Percentiles rank a stretch among this genome's conserved stretches.
These are phyloP conservation scores for Carpinus fangiana DNA, from an alignment of 306 rosid species.

Conservation along the genomic window DNA sequence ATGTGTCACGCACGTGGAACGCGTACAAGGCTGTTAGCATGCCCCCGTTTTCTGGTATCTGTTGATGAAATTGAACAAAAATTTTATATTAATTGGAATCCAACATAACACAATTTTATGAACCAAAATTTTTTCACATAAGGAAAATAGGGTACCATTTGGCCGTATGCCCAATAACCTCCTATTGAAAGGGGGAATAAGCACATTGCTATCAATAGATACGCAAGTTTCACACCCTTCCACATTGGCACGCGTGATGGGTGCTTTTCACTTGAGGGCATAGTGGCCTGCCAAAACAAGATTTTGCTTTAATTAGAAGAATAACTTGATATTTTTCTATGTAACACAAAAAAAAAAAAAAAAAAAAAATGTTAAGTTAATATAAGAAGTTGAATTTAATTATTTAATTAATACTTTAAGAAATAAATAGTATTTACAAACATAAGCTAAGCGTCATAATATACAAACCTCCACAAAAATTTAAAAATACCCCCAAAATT, in stretches of 20 bases:
- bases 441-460: too few relatives aligned
- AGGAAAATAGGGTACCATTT: conserved; percentile 14
- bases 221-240: conserved; percentile 51
- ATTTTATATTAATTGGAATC: background rate
- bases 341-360: too few relatives aligned
- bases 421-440: too few relatives aligned
- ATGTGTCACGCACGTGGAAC: conserved; percentile 36
- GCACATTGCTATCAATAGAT: conserved; percentile 41
- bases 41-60: conserved; percentile 53
- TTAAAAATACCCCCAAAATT: too few relatives aligned
- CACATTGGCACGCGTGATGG: conserved; percentile 65
- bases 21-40: conserved; percentile 42
- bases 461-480: too few relatives aligned
- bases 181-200: conserved; percentile 54
- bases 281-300: conserved; percentile 42
- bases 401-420: too few relatives aligned
- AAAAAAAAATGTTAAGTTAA: too few relatives aligned
- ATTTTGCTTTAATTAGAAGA: too few relatives aligned
- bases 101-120: background rate
- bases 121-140: background rate
- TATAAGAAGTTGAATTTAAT: too few relatives aligned
- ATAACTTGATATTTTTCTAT: too few relatives aligned
- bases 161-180: conserved; percentile 62
- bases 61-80: background rate
- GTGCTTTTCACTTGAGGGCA: conserved; percentile 63